phyloP scores from a whole-genome alignment of 1,139 yeast genomes.

The Zhuliangozyma parablackwelliae region DNA sequence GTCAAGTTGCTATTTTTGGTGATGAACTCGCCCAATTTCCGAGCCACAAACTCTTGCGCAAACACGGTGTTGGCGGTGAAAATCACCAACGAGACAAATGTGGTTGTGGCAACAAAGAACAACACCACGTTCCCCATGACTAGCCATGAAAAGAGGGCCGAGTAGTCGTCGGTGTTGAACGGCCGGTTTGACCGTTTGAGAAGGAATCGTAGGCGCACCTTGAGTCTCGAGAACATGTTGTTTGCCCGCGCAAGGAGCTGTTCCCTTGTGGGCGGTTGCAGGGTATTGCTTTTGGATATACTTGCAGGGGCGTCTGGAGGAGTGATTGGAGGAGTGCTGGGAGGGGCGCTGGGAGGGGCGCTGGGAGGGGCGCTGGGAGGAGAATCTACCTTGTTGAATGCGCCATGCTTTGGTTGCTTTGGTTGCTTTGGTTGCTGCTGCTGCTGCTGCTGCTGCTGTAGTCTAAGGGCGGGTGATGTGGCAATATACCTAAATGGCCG shows the following conservation, averaged over 20 bases:
- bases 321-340: conserved; percentile 14
- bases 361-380: conserved; percentile 53
- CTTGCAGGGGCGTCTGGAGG: conserved; percentile 3
- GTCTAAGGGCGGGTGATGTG: too few species aligned
- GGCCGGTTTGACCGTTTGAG: conserved; percentile 56
- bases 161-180: conserved; percentile 80
- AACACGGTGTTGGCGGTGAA: conserved; percentile 78
- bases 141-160: conserved; percentile 88
- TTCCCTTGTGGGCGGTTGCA: conserved; percentile 29
- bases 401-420: too few species aligned
- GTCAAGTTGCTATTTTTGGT: conserved; percentile 83
- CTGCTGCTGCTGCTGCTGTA: too few species aligned
- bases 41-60: conserved; percentile 86
- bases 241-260: conserved; percentile 52
- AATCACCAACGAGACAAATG: conserved; percentile 76
- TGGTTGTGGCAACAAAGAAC: conserved; percentile 81
- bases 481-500: too few species aligned
- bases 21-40: conserved; percentile 72
- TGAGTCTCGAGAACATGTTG: conserved; percentile 45
- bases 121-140: conserved; percentile 80
- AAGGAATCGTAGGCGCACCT: conserved; percentile 65
- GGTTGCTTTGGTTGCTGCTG: too few species aligned
- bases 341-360: conserved; percentile 55
- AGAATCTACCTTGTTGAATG: conserved; percentile 16
- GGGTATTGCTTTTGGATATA: background rate